Base-by-base conservation (phyloP, 208 protist species). In the Leptomonas pyrrhocoris region DNA sequence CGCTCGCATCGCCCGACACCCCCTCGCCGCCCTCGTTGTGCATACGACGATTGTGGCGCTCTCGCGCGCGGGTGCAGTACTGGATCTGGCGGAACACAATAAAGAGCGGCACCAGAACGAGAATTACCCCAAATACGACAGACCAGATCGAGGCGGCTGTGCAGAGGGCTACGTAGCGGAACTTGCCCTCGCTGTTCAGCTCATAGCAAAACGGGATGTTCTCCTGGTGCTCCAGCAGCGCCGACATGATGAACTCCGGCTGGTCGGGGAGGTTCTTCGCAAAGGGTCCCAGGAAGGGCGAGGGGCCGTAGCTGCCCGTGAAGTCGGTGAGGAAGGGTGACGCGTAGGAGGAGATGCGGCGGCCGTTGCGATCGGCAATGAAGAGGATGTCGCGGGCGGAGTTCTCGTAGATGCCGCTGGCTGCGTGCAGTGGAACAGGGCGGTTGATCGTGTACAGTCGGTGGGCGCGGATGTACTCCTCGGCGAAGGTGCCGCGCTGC, bases 191-290 rank as follows among this genome's bases (percentile, higher is more conserved):
- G 15, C 73, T 67, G 57, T 64, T 71, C 34, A 96, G 83, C 72
- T 96, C 92, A 63, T 96, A 94, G 74, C 92, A 94, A 66, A 91
- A 94, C 15, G 89, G 88, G 27, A 96, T 88, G 49, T 90, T 89
- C 31, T 68, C 53, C 60, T 96, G 92, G 53, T 89, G 76, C 75
- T 94, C 89, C 30, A 96, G 74, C 56, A 85, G 58, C 42, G 82
- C 80, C 25, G 77, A 82, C 62, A 93, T 68, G 51, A 96, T 73
- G 66, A 94, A 94, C 81, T 94, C 87, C 53, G 92, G 89, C 74
- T 94, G 88, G 58, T 96, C 92, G 5, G 89, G 89, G 53, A 96
- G 73, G 19, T 85, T 73, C 42, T 81, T 83, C 60, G 77, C 62
- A 50, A 96, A 94, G 56, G 78, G 80, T 16, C 89, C 88, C 31